A percentile compares a stretch with the other conserved stretches of the same genome.
Conservation (phyloP, 73 alveolate species). For the Uronychia setigera region DNA sequence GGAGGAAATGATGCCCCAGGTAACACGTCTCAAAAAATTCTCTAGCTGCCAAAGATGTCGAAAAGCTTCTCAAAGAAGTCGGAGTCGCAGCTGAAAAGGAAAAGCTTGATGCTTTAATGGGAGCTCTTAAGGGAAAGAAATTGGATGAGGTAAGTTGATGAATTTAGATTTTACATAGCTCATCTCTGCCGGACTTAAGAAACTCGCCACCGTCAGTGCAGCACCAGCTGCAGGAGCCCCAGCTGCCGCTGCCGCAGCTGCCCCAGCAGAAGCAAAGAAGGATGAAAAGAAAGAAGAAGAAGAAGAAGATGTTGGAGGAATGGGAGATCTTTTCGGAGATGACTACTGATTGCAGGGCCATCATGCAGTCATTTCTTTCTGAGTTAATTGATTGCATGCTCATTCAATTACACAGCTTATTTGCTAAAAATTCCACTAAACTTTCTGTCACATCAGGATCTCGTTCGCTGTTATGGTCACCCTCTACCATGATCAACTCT, state of each 20-base stretch:
- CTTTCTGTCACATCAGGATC: slow-evolving; percentile 11
- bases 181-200: slow-evolving; percentile 25
- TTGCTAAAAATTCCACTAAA: slow-evolving; percentile 17
- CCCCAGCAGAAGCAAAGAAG: slow-evolving; percentile 29
- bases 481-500: slow-evolving; percentile 65
- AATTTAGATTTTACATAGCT: not conserved
- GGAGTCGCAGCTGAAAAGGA: slow-evolving; percentile 55
- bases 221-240: slow-evolving; percentile 61
- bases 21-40: not conserved
- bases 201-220: slow-evolving; percentile 28
- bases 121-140: slow-evolving; percentile 51
- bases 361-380: no score
- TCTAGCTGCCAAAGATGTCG: slow-evolving; percentile 54
- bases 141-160: slow-evolving; percentile 33
- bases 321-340: slow-evolving; percentile 72
- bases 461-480: slow-evolving; percentile 73
- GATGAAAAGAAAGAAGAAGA: slow-evolving; percentile 52
- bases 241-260: slow-evolving; percentile 58
- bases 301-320: slow-evolving; percentile 64
- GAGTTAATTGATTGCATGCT: no score
- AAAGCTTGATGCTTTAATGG: slow-evolving; percentile 11
- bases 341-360: slow-evolving; percentile 69
- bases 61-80: slow-evolving; percentile 62
- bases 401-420: slow-evolving; percentile 15
- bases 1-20: slow-evolving; percentile 66